phyloP scores from a whole-genome alignment of 176 grass and related monocot genomes.

The Zizania latifolia region DNA sequence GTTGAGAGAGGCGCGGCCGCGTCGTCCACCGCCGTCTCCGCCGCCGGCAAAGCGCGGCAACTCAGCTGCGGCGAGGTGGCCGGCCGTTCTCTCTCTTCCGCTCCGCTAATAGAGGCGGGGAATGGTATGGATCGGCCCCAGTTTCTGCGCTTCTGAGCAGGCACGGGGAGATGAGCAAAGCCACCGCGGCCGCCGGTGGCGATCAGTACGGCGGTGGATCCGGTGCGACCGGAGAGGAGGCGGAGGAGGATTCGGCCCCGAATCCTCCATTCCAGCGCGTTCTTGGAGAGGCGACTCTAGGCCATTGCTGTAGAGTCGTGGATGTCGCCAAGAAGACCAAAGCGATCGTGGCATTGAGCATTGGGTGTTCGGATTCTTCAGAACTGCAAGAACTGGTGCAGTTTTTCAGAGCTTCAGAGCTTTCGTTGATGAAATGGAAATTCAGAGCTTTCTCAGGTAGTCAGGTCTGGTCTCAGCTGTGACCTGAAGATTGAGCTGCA shows the following conservation, averaged over 20 bases:
- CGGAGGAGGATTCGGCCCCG: too few relatives aligned
- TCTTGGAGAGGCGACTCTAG: slow-evolving; percentile 4
- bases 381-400: not conserved
- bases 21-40: not conserved
- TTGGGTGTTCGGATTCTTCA: slow-evolving; percentile 26
- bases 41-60: not conserved
- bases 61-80: not conserved
- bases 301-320: not conserved
- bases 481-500: not conserved
- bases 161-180: not conserved
- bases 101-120: slow-evolving; percentile 40
- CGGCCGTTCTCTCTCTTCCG: slow-evolving; percentile 39
- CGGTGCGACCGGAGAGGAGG: too few relatives aligned
- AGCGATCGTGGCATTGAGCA: not conserved
- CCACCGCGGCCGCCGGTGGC: too few relatives aligned
- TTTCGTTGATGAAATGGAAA: too few relatives aligned
- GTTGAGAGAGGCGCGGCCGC: not conserved
- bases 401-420: not conserved
- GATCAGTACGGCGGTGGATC: not conserved
- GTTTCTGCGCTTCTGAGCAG: not conserved
- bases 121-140: not conserved
- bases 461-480: too few relatives aligned
- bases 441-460: not conserved
- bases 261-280: too few relatives aligned
- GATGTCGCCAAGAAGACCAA: too few relatives aligned